These are phyloP conservation scores for Cutaneotrichosporon sp. DNA, from an alignment of 1,284 basidiomycete species.

Conservation along the genomic window DNA sequence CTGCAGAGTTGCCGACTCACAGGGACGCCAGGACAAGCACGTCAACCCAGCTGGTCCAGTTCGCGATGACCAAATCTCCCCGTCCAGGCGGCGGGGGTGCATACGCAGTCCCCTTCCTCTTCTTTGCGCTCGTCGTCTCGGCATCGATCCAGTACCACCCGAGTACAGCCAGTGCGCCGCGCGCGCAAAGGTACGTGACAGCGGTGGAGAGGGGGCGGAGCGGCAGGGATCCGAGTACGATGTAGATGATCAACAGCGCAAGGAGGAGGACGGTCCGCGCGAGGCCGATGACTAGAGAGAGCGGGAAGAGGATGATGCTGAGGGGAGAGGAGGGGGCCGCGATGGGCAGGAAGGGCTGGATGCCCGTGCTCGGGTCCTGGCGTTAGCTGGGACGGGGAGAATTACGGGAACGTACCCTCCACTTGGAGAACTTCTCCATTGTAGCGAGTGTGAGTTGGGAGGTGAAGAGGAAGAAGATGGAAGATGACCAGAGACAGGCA, in stretches of 20 bases:
- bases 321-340: slow-evolving; percentile 20
- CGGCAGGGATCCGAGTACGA: slow-evolving; percentile 7
- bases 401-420: slow-evolving; percentile 51
- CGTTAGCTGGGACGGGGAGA: slow-evolving; percentile 17
- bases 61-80: slow-evolving; percentile 84
- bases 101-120: slow-evolving; percentile 23
- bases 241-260: slow-evolving; percentile 23
- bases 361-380: slow-evolving; percentile 53
- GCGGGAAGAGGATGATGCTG: slow-evolving; percentile 38
- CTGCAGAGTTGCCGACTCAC: slow-evolving; percentile 60
- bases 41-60: slow-evolving; percentile 85
- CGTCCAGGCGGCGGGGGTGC: slow-evolving; percentile 59
- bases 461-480: too few relatives aligned
- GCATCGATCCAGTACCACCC: slow-evolving; percentile 50
- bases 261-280: slow-evolving; percentile 26
- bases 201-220: slow-evolving; percentile 11
- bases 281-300: slow-evolving; percentile 26
- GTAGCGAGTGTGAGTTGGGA: not conserved
- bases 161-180: slow-evolving; percentile 44
- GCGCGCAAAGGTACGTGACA: slow-evolving; percentile 30
- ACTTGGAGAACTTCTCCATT: slow-evolving; percentile 56
- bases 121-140: slow-evolving; percentile 46
- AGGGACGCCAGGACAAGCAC: slow-evolving; percentile 78
- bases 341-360: slow-evolving; percentile 31
- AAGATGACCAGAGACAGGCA: too few relatives aligned